Base-by-base conservation (phyloP, 768 basidiomycete species). In the Leccinum disarticulatum region DNA sequence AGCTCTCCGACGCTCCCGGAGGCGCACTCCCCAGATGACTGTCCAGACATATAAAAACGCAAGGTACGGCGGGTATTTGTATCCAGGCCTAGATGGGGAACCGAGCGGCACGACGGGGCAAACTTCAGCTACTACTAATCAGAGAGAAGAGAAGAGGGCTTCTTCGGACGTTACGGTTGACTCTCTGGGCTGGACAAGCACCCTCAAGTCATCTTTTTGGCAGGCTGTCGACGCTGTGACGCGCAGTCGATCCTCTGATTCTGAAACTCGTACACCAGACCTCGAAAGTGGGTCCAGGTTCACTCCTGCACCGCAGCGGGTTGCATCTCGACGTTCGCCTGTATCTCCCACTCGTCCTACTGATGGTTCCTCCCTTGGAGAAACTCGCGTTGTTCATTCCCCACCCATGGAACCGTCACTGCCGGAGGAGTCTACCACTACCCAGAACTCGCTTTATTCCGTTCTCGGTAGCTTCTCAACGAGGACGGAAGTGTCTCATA, bases 221-320 rank as follows among this genome's bases (percentile, higher is more conserved):
- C 76, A 77, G 56, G 82, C 81, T 6, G 77, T 85, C 64, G 81
- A 79, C 63, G 74, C 79, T 2, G 79, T 85, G 53, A 77, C 81
- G 43, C 74, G 79, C n/a, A 78, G 70, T 61, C 63, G 81, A 28
- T 63, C 75, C n/a, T 36, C 59, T 19, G 69, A 58, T 19, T 8
- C 28, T 46, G 60, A 54, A 25, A 25, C 48, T 10, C 33, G 31
- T n/a, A 22, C 9, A 30, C 22, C 8, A 13, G 55, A 57, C 33
- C 2, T 15, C 4, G 57, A 53, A 8, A 33, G 36, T 35, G 63
- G 65, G 22, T 70, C 69, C 13, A 56, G 55, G 31, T 67, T 70
- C 48, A 70, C 69, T 0, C 67, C 60, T 43, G 62, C 62, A 49
- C 69, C 70, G 27, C 61, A 60, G 25, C 61, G 70, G 15, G 41